A percentile compares a stretch with the other conserved stretches of the same genome.
Conservation (phyloP, 2,329 filamentous ascomycete genomes). For the Allantophomopsis lycopodina region DNA sequence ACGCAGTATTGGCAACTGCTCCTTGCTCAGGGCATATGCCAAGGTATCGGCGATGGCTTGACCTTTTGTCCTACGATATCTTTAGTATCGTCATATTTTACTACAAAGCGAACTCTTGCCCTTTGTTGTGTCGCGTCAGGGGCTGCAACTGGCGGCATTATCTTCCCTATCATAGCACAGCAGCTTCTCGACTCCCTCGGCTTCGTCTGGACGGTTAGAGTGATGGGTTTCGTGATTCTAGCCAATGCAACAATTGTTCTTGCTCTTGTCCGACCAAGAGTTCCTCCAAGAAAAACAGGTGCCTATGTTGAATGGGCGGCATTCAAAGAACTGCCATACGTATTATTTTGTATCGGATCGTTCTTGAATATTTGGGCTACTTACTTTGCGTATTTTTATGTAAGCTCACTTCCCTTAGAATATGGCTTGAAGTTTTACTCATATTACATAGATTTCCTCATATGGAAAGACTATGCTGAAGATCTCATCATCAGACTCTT, state of each 20-base stretch:
- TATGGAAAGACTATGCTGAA: slow-evolving; percentile 17
- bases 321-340: slow-evolving; percentile 25
- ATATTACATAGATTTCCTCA: not conserved
- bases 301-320: slow-evolving; percentile 25
- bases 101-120: slow-evolving; percentile 16
- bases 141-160: slow-evolving; percentile 22
- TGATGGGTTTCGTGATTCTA: slow-evolving; percentile 28
- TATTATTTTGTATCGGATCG: slow-evolving; percentile 24
- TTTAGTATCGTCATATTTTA: slow-evolving; percentile 16
- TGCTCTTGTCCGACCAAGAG: slow-evolving; percentile 11
- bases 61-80: slow-evolving; percentile 22
- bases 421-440: not conserved
- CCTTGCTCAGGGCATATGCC: slow-evolving; percentile 23
- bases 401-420: slow-evolving; percentile 4
- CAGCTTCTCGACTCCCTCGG: slow-evolving; percentile 23
- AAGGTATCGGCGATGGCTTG: slow-evolving; percentile 22
- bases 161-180: slow-evolving; percentile 28
- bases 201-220: slow-evolving; percentile 28
- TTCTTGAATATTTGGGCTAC: slow-evolving; percentile 24
- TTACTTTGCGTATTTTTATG: slow-evolving; percentile 29
- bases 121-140: slow-evolving; percentile 21
- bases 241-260: slow-evolving; percentile 22
- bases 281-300: slow-evolving; percentile 18
- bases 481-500: slow-evolving; percentile 23
- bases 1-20: slow-evolving; percentile 24